These are phyloP conservation scores for Populus tomentosa DNA, from an alignment of 441 rosid genomes.

Conservation along the genomic window DNA sequence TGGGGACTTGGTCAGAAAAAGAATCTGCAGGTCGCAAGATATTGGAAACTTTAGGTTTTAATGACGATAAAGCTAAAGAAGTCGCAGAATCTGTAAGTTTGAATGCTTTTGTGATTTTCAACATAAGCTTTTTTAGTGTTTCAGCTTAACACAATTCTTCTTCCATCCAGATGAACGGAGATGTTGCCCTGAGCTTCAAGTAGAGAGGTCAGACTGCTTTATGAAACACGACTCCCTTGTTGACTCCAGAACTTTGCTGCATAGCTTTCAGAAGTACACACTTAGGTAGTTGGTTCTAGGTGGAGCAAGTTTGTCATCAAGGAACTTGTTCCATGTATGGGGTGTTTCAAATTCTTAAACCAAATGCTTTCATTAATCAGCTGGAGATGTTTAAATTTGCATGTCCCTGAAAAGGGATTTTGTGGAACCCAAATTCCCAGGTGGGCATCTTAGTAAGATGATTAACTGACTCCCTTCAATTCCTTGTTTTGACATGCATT, in stretches of 20 bases:
- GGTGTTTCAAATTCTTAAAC: background rate
- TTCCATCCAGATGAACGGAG: conserved; percentile 58
- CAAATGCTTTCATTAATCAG: background rate
- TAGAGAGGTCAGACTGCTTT: conserved; percentile 23
- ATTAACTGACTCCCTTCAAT: background rate
- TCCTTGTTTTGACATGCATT: background rate
- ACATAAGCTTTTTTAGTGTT: background rate
- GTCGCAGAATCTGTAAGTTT: conserved; percentile 56
- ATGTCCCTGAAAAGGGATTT: background rate
- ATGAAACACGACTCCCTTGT: background rate
- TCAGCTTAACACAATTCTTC: conserved; percentile 13
- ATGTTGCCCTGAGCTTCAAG: conserved; percentile 41
- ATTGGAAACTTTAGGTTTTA: conserved; percentile 63
- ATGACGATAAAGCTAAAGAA: conserved; percentile 72
- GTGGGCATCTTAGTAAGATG: background rate
- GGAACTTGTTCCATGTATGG: conserved; percentile 1
- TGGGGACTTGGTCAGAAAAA: conserved; percentile 75
- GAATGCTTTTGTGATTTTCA: background rate
- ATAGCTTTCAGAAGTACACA: conserved; percentile 5
- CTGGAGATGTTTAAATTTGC: background rate
- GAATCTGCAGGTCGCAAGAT: conserved; percentile 78
- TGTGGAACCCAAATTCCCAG: background rate
- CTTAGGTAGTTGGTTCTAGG: background rate
- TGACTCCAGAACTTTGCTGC: background rate
- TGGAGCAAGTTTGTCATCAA: conserved; percentile 4